Evolutionary conservation across 441 rosid species (phyloP), one percentile per base, ranked within the genome.

Genomic region (Brassica hybrid): DNA sequence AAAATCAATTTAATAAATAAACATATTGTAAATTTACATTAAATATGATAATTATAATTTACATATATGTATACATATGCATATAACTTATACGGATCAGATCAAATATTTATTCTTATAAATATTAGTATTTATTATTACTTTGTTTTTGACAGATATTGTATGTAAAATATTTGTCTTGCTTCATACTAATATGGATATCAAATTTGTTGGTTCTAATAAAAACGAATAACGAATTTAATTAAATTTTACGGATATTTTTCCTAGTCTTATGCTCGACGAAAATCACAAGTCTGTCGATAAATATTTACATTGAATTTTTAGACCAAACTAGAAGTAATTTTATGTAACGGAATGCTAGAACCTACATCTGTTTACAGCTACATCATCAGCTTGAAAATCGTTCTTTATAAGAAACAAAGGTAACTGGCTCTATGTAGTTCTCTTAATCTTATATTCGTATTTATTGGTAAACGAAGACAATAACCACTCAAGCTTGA

Each of bases 311-410:
- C 57, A 11, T 5, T 56, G 23, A 9, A 56, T 13, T 56, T 54
- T 57, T 8, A 57, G 11, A 17, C 59, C 23, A 10, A 19, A 59
- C 1, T 17, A 54, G 8, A 65, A 19, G 1, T 72, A 19, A 21
- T n/a, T 14, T 43, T 58, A 43, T 17, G 34, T 19, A 70, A 38
- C 11, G 38, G 16, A 45, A 14, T 61, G 23, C 5, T 16, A 38
- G 14, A 74, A 56, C 58, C 19, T 73, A 73, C 54, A 50, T 63
- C 14, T 16, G 59, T 50, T 30, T 45, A 13, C 43, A 63, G 14
- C 50, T 48, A 63, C 48, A 50, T 14, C 18, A 50, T 14, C 9
- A 14, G 6, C 3, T 50, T 50, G 8, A 14, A 52, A 14, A 1
- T 52, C 19, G 19, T 14, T 52, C 3, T 32, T 14, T 32, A 32